Conservation (phyloP, 768 basidiomycete species). For the Suillus placidus region DNA sequence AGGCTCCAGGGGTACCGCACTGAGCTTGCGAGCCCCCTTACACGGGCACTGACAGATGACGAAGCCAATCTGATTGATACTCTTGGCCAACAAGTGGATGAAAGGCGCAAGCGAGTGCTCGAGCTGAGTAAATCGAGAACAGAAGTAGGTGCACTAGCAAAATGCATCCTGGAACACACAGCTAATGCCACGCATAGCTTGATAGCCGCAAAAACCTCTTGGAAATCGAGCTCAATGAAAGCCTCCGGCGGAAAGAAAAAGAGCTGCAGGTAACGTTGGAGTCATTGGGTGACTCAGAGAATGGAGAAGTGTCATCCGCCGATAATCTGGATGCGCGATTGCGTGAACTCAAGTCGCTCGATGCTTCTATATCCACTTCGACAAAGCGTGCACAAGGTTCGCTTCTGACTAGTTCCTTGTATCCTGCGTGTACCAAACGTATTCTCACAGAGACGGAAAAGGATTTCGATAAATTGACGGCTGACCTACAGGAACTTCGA, state of each 20-base stretch:
- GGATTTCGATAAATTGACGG: slow-evolving; percentile 62
- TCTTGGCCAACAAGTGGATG: slow-evolving; percentile 77
- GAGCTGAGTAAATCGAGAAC: slow-evolving; percentile 69
- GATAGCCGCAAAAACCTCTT: slow-evolving; percentile 77
- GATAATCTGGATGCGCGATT: slow-evolving; percentile 70
- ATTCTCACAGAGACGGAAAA: slow-evolving; percentile 62
- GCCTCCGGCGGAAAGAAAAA: slow-evolving; percentile 75
- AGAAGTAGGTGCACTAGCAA: slow-evolving; percentile 53
- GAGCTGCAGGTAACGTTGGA: slow-evolving; percentile 81
- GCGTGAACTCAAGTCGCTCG: slow-evolving; percentile 70
- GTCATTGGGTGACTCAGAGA: slow-evolving; percentile 61
- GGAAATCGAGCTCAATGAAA: slow-evolving; percentile 93
- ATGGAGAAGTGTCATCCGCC: slow-evolving; percentile 55
- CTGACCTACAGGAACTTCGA: slow-evolving; percentile 68
- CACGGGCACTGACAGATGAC: slow-evolving; percentile 68
- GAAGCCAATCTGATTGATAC: slow-evolving; percentile 69
- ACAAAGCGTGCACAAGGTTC: slow-evolving; percentile 65
- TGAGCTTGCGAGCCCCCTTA: slow-evolving; percentile 77
- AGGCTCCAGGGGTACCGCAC: slow-evolving; percentile 64
- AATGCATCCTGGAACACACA: not conserved
- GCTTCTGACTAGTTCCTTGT: not conserved
- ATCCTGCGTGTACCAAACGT: not conserved
- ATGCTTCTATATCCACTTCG: slow-evolving; percentile 64
- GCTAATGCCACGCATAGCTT: slow-evolving; percentile 34
- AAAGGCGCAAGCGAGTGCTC: slow-evolving; percentile 67